Conservation (phyloP, 139 green algal genomes). For the Chlamydomonas applanata region DNA sequence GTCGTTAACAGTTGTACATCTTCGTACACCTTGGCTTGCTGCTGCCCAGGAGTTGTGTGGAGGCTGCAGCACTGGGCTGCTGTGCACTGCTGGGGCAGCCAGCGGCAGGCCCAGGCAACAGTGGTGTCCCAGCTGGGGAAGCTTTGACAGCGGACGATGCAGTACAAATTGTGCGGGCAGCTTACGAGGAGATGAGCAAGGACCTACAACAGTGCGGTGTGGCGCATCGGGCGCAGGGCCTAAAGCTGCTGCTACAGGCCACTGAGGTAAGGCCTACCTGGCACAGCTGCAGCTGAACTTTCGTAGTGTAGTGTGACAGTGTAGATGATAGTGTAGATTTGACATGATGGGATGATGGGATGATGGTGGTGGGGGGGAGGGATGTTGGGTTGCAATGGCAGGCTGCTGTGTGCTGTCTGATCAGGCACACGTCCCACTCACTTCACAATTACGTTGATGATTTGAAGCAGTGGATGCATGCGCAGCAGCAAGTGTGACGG, state of each 20-base stretch:
- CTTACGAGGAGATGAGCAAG: not conserved
- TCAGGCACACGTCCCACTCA: too few species aligned
- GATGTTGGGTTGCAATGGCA: too few species aligned
- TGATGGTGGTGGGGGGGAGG: too few species aligned
- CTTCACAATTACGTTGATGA: too few species aligned
- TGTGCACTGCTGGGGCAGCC: conserved; percentile 4
- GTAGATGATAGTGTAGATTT: too few species aligned
- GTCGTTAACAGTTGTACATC: too few species aligned
- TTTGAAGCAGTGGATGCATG: too few species aligned
- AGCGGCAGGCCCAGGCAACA: not conserved
- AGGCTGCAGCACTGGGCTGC: conserved; percentile 13
- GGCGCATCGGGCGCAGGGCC: not conserved
- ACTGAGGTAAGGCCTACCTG: not conserved
- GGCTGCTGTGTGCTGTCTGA: too few species aligned
- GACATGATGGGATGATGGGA: too few species aligned
- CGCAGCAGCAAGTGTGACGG: too few species aligned
- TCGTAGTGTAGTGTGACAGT: too few species aligned
- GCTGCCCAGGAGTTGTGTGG: conserved; percentile 8
- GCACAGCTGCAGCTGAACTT: not conserved
- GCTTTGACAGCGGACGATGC: not conserved
- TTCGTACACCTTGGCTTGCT: too few species aligned
- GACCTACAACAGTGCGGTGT: conserved; percentile 17
- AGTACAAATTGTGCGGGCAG: not conserved
- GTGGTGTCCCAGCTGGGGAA: not conserved
- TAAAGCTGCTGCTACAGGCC: conserved; percentile 14